Evolutionary conservation across 192 early-diverging fungal species (phyloP).

Genomic region (Umbelopsis sp.): DNA sequence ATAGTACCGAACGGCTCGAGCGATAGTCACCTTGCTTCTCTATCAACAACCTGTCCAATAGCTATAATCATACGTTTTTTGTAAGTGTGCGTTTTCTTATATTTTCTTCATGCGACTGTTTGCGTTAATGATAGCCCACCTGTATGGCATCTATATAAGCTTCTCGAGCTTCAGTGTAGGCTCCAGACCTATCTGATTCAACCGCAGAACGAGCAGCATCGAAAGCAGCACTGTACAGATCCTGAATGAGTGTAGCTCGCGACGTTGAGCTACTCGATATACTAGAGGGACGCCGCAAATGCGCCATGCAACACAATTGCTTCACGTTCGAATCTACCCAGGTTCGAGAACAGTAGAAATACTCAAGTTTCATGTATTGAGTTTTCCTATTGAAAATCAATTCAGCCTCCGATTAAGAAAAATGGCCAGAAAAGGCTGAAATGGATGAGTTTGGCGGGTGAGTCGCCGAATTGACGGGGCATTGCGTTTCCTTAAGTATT

Average conservation of each 20-base stretch:
- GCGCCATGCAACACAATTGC: conserved; percentile 18
- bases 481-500: too few species aligned
- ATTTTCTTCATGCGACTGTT: not conserved
- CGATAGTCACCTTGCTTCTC: not conserved
- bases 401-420: not conserved
- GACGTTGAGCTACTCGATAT: conserved; percentile 1
- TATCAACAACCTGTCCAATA: conserved; percentile 8
- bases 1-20: not conserved
- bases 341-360: not conserved
- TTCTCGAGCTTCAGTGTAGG: conserved; percentile 28
- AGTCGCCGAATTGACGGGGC: too few species aligned
- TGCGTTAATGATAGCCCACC: conserved; percentile 14
- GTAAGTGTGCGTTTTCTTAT: not conserved
- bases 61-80: not conserved
- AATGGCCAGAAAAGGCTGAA: too few species aligned
- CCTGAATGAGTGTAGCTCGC: not conserved
- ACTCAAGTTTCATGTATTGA: not conserved
- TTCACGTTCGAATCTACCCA: not conserved
- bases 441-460: too few species aligned
- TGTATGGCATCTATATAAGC: conserved; percentile 31
- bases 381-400: not conserved
- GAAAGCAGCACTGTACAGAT: conserved; percentile 20
- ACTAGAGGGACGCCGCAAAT: conserved; percentile 13
- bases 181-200: conserved; percentile 26
- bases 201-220: conserved; percentile 33